These are phyloP conservation scores for Arthrobotrys pseudoclavata DNA, from an alignment of 2,329 filamentous ascomycete species.

Conservation along the genomic window DNA sequence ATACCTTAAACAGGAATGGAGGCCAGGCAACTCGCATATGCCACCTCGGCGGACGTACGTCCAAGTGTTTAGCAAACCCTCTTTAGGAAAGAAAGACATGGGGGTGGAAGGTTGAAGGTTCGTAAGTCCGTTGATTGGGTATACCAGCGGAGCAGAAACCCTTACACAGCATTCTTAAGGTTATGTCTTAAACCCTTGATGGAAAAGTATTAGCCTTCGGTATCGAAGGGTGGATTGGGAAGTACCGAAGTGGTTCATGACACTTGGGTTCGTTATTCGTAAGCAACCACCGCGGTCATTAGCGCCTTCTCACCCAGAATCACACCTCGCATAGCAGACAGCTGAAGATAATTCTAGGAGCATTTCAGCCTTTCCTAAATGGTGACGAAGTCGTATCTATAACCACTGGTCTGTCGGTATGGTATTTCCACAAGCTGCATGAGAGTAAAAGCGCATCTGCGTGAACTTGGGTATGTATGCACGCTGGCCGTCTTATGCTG, in stretches of 20 bases:
- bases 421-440: constrained; percentile 48
- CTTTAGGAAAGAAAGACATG: constrained; percentile 28
- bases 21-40: constrained; percentile 28
- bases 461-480: constrained; percentile 25
- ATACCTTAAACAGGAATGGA: constrained; percentile 28
- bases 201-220: constrained; percentile 30
- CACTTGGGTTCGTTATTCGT: constrained; percentile 26
- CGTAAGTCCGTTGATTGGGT: constrained; percentile 51
- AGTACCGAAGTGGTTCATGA: constrained; percentile 31
- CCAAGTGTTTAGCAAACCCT: constrained; percentile 30
- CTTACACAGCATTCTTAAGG: constrained; percentile 41
- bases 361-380: constrained; percentile 39
- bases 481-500: constrained; percentile 20
- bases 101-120: constrained; percentile 14
- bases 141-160: constrained; percentile 11
- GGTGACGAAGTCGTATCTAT: background rate
- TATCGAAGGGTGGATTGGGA: constrained; percentile 20
- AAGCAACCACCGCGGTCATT: constrained; percentile 29
- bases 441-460: constrained; percentile 26
- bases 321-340: constrained; percentile 18
- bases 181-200: constrained; percentile 46
- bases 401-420: constrained; percentile 3
- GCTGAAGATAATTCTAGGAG: constrained; percentile 18
- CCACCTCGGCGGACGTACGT: constrained; percentile 13
- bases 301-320: constrained; percentile 8